Conservation (phyloP, 768 basidiomycete genomes). For the Russula sp. region DNA sequence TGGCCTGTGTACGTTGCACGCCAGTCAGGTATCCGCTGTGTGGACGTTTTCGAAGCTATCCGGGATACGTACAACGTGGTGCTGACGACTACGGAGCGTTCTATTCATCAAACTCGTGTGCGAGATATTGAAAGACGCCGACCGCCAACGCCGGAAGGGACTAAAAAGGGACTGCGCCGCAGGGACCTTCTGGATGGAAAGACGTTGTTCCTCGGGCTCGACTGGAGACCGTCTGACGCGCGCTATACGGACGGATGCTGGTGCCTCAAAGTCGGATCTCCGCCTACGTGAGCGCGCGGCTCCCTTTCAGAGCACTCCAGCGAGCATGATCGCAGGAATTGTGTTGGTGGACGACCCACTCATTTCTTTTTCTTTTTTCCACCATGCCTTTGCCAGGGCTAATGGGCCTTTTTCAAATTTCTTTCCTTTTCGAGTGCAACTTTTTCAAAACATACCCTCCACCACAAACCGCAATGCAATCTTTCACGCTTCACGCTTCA, state of each 20-base stretch:
- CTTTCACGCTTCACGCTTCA: constrained; percentile 11
- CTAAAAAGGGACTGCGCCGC: constrained; percentile 49
- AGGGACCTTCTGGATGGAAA: constrained; percentile 54
- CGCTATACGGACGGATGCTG: constrained; percentile 28
- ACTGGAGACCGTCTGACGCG: constrained; percentile 25
- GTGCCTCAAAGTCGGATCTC: constrained; percentile 28
- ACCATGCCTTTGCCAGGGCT: neutral
- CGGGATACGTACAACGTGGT: constrained; percentile 47
- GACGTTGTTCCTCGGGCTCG: constrained; percentile 53
- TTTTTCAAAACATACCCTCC: constrained; percentile 15
- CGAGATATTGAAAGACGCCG: constrained; percentile 39
- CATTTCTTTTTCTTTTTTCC: neutral
- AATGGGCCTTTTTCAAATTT: neutral
- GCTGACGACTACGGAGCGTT: constrained; percentile 47
- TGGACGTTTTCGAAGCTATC: constrained; percentile 60
- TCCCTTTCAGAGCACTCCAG: neutral
- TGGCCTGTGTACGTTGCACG: constrained; percentile 47
- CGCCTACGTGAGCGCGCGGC: neutral
- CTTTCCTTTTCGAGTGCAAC: neutral
- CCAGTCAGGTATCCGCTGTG: constrained; percentile 46
- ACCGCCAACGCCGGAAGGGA: constrained; percentile 38
- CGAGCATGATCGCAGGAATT: constrained; percentile 1
- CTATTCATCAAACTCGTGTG: constrained; percentile 31
- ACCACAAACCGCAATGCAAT: neutral
- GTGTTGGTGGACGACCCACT: no score